Evolutionary conservation across 1,139 yeast species (phyloP).

Genomic region (Scheffersomyces cryptocercus): DNA sequence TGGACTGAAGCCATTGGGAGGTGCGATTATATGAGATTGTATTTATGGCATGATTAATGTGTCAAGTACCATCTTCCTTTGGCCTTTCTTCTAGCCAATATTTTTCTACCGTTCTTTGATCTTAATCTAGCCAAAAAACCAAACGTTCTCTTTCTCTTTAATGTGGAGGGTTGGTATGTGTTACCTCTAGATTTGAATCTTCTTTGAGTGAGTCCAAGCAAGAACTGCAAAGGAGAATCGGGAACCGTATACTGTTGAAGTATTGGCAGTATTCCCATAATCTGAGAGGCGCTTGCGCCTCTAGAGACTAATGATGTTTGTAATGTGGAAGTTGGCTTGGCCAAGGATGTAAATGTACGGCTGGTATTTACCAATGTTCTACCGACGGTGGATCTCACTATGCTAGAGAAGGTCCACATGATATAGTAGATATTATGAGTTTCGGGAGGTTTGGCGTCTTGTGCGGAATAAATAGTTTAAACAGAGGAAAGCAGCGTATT

Average conservation of each 20-base stretch:
- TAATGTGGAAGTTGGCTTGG: slow-evolving; percentile 15
- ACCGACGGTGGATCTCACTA: slow-evolving; percentile 7
- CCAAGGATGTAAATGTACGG: slow-evolving; percentile 17
- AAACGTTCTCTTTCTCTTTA: slow-evolving; percentile 84
- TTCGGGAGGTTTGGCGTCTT: too few relatives aligned
- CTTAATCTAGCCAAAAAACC: slow-evolving; percentile 91
- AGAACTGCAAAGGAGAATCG: slow-evolving; percentile 21
- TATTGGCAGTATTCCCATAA: slow-evolving; percentile 1
- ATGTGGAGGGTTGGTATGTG: slow-evolving; percentile 90
- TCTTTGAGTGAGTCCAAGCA: slow-evolving; percentile 48
- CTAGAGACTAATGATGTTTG: slow-evolving; percentile 1
- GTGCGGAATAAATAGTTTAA: too few relatives aligned
- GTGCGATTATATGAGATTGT: too few relatives aligned
- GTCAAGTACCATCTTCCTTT: slow-evolving; percentile 95
- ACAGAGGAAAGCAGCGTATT: too few relatives aligned
- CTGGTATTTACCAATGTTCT: slow-evolving; percentile 5
- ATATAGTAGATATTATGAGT: not conserved
- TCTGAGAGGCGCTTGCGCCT: not conserved
- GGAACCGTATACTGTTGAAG: slow-evolving; percentile 6
- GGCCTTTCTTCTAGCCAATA: slow-evolving; percentile 73
- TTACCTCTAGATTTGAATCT: slow-evolving; percentile 91
- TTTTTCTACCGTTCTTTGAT: slow-evolving; percentile 75
- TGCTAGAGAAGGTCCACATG: slow-evolving; percentile 10
- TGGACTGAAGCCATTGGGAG: too few relatives aligned
- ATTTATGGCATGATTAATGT: slow-evolving; percentile 44